Evolutionary conservation across 768 basidiomycete species (phyloP), one percentile per base, ranked within the genome.

Genomic region (Postia placenta): DNA sequence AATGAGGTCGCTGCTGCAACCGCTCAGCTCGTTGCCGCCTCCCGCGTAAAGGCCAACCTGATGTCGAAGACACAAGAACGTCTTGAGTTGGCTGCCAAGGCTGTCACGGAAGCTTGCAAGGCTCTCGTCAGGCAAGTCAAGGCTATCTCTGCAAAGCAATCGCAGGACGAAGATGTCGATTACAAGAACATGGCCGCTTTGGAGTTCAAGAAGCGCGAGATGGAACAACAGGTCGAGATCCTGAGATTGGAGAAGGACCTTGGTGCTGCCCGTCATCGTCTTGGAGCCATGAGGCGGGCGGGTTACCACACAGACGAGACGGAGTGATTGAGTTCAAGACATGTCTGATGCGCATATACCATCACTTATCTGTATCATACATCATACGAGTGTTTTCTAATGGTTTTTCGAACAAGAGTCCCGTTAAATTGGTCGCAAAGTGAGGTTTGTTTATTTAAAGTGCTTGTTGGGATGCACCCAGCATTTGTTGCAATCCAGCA

Each of bases 151-250:
- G 87, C 91, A 37, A 82, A 82, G 65, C 86, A 95, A 66, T 68
- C 69, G 9, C 79, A 84, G 59, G 81, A 85, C 45, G 90, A 94
- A 54, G 83, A 88, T n/a, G 75, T 81, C 11, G 75, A 80, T 67
- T 97, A 92, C 72, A 87, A 86, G 68, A 84, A 83, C 54, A 94
- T 98, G 91, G 89, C 91, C 2, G 83, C 75, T 37, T 74, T 96
- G 61, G 94, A 99, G 68, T 97, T 94, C 80, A 97, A 97, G 77
- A 87, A 81, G 61, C 78, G 85, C 42, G 95, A 98, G 78, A 97
- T 99, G 93, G 96, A 98, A 70, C 92, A 95, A 61, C 94, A 97
- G 68, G 96, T 98, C n/a, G 90, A 95, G 65, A 96, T 99, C 57
- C 73, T 99, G 57, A 93, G 86, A 64, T 68, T 97, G 59, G 96